Evolutionary conservation across 2,329 filamentous ascomycete genomes (phyloP).

Genomic region (Diaporthe vaccinii): DNA sequence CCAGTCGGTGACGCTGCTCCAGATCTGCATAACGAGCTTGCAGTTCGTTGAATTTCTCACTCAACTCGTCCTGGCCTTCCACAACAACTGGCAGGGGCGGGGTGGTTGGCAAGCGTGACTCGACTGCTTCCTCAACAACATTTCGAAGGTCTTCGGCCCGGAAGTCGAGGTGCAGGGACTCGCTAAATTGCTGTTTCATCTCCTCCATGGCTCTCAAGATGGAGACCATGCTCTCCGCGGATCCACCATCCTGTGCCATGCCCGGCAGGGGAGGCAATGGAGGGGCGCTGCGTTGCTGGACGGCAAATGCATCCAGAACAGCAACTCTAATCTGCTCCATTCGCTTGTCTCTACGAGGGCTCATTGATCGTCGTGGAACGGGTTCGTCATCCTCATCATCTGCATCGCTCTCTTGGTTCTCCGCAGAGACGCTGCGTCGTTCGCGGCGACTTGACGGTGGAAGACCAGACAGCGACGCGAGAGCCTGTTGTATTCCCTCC

Average conservation of each 20-base stretch:
- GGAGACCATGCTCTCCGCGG: conserved; percentile 58
- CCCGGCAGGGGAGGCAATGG: conserved; percentile 45
- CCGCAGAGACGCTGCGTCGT: conserved; percentile 81
- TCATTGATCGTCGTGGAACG: conserved; percentile 75
- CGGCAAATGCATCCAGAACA: conserved; percentile 79
- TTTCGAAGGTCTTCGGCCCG: conserved; percentile 68
- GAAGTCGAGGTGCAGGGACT: conserved; percentile 60
- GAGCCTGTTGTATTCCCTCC: conserved; percentile 78
- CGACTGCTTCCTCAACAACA: conserved; percentile 74
- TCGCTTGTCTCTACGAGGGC: conserved; percentile 82
- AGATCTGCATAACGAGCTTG: conserved; percentile 72
- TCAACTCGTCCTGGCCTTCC: conserved; percentile 61
- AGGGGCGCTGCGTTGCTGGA: conserved; percentile 61
- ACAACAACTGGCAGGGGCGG: conserved; percentile 61
- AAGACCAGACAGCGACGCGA: conserved; percentile 70
- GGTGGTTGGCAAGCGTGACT: conserved; percentile 67
- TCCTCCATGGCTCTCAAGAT: conserved; percentile 77
- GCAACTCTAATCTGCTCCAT: conserved; percentile 84
- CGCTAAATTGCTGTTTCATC: conserved; percentile 68
- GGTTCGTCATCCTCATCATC: conserved; percentile 87
- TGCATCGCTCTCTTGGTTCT: conserved; percentile 85
- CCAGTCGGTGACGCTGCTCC: conserved; percentile 66
- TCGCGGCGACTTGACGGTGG: conserved; percentile 71
- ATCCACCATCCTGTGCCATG: conserved; percentile 44
- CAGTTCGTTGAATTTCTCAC: conserved; percentile 69